These are phyloP conservation scores for Pseudozyma pruni DNA, from an alignment of 1,284 basidiomycete species.

Conservation along the genomic window DNA sequence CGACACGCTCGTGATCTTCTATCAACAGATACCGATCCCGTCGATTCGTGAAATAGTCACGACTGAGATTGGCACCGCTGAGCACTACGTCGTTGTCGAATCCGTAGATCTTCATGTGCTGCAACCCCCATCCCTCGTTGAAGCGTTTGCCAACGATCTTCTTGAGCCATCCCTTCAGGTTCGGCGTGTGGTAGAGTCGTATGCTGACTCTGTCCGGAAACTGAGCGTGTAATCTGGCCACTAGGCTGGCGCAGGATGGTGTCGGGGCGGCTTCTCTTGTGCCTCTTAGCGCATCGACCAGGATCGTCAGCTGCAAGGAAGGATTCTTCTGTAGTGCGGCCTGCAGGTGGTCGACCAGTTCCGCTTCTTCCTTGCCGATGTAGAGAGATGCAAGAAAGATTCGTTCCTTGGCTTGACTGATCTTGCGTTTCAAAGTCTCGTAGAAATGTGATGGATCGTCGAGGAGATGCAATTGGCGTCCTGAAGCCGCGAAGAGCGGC, in stretches of 20 bases:
- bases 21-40: slow-evolving; percentile 94
- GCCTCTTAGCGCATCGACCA: slow-evolving; percentile 89
- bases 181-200: slow-evolving; percentile 82
- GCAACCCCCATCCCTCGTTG: slow-evolving; percentile 98
- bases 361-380: slow-evolving; percentile 59
- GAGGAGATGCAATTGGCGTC: slow-evolving; percentile 38
- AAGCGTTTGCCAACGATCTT: slow-evolving; percentile 87
- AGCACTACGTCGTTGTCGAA: slow-evolving; percentile 91
- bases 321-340: slow-evolving; percentile 70
- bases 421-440: slow-evolving; percentile 36
- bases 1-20: slow-evolving; percentile 74
- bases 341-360: slow-evolving; percentile 47
- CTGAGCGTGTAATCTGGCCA: slow-evolving; percentile 49
- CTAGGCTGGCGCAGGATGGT: slow-evolving; percentile 70
- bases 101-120: slow-evolving; percentile 97
- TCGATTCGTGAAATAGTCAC: slow-evolving; percentile 92
- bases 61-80: slow-evolving; percentile 93
- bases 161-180: slow-evolving; percentile 78
- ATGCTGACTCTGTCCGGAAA: slow-evolving; percentile 80
- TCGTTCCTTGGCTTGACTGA: slow-evolving; percentile 35
- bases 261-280: slow-evolving; percentile 78
- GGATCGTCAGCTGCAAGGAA: slow-evolving; percentile 77
- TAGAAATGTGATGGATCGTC: slow-evolving; percentile 45
- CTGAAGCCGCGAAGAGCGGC: slow-evolving; percentile 40
- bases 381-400: slow-evolving; percentile 62